These are phyloP conservation scores for Celoporthe dispersa DNA, from an alignment of 2,329 filamentous ascomycete species.

Conservation along the genomic window DNA sequence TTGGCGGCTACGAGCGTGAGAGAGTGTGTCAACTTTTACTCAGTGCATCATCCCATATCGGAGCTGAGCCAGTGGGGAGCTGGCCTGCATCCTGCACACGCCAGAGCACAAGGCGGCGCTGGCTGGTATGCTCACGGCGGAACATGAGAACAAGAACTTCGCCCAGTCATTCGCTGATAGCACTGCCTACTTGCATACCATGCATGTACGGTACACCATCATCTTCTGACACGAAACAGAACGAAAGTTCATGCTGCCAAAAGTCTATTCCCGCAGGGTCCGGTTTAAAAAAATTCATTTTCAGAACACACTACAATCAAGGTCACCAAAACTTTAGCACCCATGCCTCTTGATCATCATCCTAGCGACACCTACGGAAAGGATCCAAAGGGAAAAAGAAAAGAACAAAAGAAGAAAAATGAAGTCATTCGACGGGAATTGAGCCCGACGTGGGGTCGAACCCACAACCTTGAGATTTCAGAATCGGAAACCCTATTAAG, in stretches of 20 bases:
- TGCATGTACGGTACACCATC: background rate
- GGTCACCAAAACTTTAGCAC: no score
- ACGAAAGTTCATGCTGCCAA: background rate
- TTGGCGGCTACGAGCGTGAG: background rate
- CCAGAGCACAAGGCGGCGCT: background rate
- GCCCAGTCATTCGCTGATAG: background rate
- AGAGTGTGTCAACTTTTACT: background rate
- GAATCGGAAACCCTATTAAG: slow-evolving; percentile 46
- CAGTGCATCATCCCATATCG: background rate
- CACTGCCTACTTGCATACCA: background rate
- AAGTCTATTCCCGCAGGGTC: no score
- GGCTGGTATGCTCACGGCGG: background rate
- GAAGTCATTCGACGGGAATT: slow-evolving; percentile 14
- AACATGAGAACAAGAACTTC: background rate
- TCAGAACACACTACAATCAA: no score
- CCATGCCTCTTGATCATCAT: background rate
- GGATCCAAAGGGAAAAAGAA: background rate
- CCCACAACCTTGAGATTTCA: slow-evolving; percentile 21
- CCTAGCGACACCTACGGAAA: background rate
- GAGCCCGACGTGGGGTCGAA: slow-evolving; percentile 21
- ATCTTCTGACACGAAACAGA: background rate
- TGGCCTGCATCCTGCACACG: background rate
- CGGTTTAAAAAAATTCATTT: no score
- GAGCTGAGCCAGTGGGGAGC: background rate
- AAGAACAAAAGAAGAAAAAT: slow-evolving; percentile 5